phyloP scores from a whole-genome alignment of 768 basidiomycete genomes.

The Mycena vitilis region DNA sequence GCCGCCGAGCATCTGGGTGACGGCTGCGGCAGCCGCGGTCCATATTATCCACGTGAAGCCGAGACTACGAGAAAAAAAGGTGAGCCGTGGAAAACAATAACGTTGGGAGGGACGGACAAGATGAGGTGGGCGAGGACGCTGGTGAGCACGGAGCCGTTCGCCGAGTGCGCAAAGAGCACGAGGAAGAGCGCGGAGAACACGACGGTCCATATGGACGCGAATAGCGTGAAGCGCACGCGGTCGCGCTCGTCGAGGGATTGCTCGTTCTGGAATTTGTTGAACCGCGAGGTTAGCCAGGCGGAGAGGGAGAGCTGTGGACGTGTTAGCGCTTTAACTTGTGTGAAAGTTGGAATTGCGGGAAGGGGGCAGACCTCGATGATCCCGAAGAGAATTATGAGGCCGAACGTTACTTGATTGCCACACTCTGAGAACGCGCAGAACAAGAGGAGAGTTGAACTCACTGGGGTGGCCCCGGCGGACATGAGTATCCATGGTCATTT shows the following conservation, averaged over 20 bases:
- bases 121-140: constrained; percentile 73
- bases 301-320: constrained; percentile 69
- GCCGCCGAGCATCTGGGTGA: constrained; percentile 75
- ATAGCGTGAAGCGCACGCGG: constrained; percentile 75
- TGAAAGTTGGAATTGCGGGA: not conserved
- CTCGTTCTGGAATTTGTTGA: constrained; percentile 67
- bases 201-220: constrained; percentile 80
- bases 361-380: constrained; percentile 67
- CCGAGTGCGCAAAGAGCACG: constrained; percentile 63
- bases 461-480: constrained; percentile 68
- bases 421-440: constrained; percentile 11
- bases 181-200: constrained; percentile 64
- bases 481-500: constrained; percentile 52
- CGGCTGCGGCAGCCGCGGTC: constrained; percentile 77
- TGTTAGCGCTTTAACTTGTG: not conserved
- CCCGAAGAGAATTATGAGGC: constrained; percentile 67
- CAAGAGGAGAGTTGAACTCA: constrained; percentile 43
- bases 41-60: constrained; percentile 82
- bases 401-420: constrained; percentile 57
- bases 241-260: constrained; percentile 62
- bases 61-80: constrained; percentile 58
- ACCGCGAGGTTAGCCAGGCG: constrained; percentile 76
- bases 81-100: constrained; percentile 4
- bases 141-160: constrained; percentile 61
- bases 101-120: constrained; percentile 60